phyloP scores from a whole-genome alignment of 768 basidiomycete genomes.

The Boletus vinaceobasis region DNA sequence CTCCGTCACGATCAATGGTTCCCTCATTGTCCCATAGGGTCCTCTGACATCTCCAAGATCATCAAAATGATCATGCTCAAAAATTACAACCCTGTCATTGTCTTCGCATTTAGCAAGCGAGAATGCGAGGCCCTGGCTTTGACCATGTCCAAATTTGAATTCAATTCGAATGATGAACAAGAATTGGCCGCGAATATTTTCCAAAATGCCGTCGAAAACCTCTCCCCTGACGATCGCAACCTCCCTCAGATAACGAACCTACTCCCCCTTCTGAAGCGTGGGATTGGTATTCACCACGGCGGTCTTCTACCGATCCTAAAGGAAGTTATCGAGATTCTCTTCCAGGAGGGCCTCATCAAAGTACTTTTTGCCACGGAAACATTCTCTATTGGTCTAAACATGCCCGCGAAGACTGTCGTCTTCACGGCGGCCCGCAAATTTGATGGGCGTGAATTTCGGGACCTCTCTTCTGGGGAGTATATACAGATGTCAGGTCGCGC shows the following conservation, averaged over 20 bases:
- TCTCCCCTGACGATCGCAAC: slow-evolving; percentile 81
- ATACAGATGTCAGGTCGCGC: slow-evolving; percentile 99
- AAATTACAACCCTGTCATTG: slow-evolving; percentile 96
- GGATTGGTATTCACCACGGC: slow-evolving; percentile 97
- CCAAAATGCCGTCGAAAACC: slow-evolving; percentile 88
- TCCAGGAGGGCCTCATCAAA: slow-evolving; percentile 97
- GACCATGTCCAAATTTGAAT: slow-evolving; percentile 91
- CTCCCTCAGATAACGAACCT: slow-evolving; percentile 93
- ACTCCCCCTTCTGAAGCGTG: slow-evolving; percentile 88
- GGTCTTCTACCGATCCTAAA: slow-evolving; percentile 96
- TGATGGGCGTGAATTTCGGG: slow-evolving; percentile 92
- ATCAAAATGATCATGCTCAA: slow-evolving; percentile 98
- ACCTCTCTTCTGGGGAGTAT: slow-evolving; percentile 93
- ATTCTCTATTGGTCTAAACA: slow-evolving; percentile 96
- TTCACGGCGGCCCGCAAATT: slow-evolving; percentile 96
- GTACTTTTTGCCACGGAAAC: slow-evolving; percentile 98
- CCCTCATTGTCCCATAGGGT: slow-evolving; percentile 45
- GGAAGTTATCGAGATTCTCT: slow-evolving; percentile 98
- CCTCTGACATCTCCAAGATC: slow-evolving; percentile 95
- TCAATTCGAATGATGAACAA: slow-evolving; percentile 91
- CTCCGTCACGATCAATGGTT: neutral
- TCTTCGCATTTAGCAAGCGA: slow-evolving; percentile 97
- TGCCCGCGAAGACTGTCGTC: slow-evolving; percentile 99
- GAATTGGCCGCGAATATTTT: slow-evolving; percentile 85
- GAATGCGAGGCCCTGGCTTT: slow-evolving; percentile 95